Evolutionary conservation across 1,139 yeast species (phyloP), one percentile per base, ranked within the genome.

Genomic region (Pichia sp.): DNA sequence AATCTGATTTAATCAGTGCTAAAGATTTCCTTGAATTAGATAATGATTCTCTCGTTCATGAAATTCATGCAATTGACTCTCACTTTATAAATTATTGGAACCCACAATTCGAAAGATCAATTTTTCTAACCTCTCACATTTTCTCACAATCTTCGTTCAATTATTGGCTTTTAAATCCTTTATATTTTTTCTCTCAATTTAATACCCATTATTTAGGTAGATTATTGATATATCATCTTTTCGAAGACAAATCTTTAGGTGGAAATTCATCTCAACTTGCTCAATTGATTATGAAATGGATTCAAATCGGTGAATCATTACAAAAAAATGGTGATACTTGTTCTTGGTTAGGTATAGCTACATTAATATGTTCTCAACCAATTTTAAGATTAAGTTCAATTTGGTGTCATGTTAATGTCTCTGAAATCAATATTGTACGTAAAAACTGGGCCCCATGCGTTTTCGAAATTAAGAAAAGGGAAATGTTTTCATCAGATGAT

Each of bases 381-480:
- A 71, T 89, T 3, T 64, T 89, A 44, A 71, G 98, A 49, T 66
- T 91, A 39, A 67, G 74, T 22, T 73, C 74, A 47, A 72, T 88
- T 3, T 91, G 98, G 98, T 67, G 82, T 9, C 66, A 70, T 43
- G 85, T 89, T 4, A 74, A 84, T 11, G 68, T 71, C 14, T 75
- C 74, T 30, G 69, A 76, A 38, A 64, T 85, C 41, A 78, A 76
- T 47, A 66, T 77, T 5, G 75, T 88, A 34, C 75, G 80, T 39
- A 79, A 79, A 44, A 95, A 84, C 53, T 91, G 97, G 97, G 86
- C 94, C 0, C 95, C 95, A 1, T 95, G 91, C 21, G 79, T 88
- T 22, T 86, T 84, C 62, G 97, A 89, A 57, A 68, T 89, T 25
- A 42, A 45, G 3, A 48, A 48, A 26, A 36, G 36, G 20, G 48